Conservation (phyloP, 495 filamentous ascomycete genomes). For the Penicillium coffeae region DNA sequence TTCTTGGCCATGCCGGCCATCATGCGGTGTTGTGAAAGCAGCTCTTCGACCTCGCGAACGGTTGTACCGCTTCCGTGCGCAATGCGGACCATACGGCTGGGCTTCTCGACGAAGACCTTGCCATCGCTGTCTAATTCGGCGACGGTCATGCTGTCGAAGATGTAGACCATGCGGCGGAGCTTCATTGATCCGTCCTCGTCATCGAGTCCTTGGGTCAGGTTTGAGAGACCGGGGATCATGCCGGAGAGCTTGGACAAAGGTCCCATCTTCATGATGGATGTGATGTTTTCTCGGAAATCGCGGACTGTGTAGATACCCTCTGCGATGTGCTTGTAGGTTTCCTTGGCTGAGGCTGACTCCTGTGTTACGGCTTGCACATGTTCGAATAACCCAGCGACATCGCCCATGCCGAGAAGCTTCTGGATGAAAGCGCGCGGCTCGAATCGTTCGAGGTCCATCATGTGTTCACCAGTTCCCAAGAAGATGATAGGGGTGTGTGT, state of each 20-base stretch:
- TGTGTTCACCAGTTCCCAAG: conserved; percentile 94
- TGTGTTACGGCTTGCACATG: conserved; percentile 96
- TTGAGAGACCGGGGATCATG: conserved; percentile 94
- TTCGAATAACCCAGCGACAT: conserved; percentile 92
- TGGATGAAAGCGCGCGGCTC: conserved; percentile 84
- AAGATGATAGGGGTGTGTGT: conserved; percentile 97
- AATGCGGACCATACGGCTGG: conserved; percentile 89
- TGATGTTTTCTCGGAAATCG: conserved; percentile 90
- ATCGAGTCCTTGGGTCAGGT: conserved; percentile 91
- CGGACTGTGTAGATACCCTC: conserved; percentile 95
- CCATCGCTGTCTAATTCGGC: conserved; percentile 94
- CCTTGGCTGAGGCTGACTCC: conserved; percentile 73
- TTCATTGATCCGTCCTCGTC: conserved; percentile 92
- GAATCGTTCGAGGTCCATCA: conserved; percentile 92
- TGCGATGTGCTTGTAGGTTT: conserved; percentile 97
- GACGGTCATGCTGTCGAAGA: conserved; percentile 95
- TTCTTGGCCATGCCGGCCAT: conserved; percentile 99
- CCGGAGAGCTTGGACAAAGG: conserved; percentile 95
- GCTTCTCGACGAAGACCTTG: conserved; percentile 88
- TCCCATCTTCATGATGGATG: conserved; percentile 99
- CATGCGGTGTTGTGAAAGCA: conserved; percentile 96
- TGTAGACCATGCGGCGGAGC: conserved; percentile 97
- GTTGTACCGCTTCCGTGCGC: conserved; percentile 84
- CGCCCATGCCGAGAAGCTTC: conserved; percentile 94
- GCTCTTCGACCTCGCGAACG: conserved; percentile 92